phyloP scores from a whole-genome alignment of 148 eudicot species.

The Rhododendron molle region DNA sequence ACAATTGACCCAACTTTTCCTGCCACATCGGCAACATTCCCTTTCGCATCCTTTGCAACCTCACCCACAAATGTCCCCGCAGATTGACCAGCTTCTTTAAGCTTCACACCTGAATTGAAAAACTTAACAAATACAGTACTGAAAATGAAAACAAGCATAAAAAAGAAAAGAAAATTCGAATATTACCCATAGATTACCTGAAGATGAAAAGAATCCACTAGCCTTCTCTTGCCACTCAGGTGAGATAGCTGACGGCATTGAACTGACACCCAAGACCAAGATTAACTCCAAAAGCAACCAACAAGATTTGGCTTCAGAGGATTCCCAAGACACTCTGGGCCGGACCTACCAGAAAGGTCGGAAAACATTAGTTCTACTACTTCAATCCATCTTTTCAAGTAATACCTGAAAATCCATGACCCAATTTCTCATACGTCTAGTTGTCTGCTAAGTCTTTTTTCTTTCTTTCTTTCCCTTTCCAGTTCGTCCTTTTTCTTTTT shows the following conservation, averaged over 20 bases:
- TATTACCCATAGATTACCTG: conserved; percentile 43
- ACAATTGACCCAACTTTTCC: conserved; percentile 76
- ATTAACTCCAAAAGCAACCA: conserved; percentile 2
- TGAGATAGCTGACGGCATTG: conserved; percentile 62
- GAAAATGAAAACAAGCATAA: not conserved
- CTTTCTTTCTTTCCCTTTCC: too few relatives aligned
- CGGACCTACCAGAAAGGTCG: not conserved
- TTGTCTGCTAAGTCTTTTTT: not conserved
- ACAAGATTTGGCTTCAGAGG: not conserved
- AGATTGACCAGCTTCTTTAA: conserved; percentile 84
- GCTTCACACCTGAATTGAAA: conserved; percentile 64
- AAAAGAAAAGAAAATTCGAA: not conserved
- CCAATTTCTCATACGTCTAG: not conserved
- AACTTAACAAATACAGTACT: not conserved
- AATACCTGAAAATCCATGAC: not conserved
- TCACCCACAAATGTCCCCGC: conserved; percentile 79
- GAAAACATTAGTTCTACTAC: not conserved
- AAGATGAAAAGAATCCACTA: conserved; percentile 70
- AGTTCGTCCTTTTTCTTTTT: too few relatives aligned
- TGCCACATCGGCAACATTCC: conserved; percentile 70
- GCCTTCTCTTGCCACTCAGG: conserved; percentile 99
- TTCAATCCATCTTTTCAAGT: not conserved
- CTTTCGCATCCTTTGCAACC: conserved; percentile 93
- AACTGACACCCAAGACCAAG: conserved; percentile 17
- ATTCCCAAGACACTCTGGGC: not conserved